phyloP scores from a whole-genome alignment of 208 protist species.

The Trypanosoma scelopori region DNA sequence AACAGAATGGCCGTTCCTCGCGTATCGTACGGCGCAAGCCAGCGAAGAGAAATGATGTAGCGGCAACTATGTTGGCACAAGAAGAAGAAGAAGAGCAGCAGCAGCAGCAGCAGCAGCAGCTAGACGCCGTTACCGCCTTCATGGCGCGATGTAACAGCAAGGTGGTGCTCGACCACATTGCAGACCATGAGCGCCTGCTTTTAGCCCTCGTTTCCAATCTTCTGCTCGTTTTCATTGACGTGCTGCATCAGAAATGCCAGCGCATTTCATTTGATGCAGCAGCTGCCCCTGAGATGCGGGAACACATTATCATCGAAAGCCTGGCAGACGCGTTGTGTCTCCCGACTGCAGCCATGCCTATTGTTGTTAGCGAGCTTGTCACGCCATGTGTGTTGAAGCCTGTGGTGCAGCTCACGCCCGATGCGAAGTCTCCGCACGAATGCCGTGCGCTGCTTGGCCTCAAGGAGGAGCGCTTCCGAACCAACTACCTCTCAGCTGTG shows the following conservation, averaged over 20 bases:
- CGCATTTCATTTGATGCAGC: constrained; percentile 28
- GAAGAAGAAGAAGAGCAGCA: constrained; percentile 8
- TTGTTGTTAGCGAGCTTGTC: constrained; percentile 70
- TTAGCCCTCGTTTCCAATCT: constrained; percentile 64
- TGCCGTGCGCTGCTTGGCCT: constrained; percentile 20
- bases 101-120: constrained; percentile 21
- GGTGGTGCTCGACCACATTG: constrained; percentile 66
- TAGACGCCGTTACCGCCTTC: constrained; percentile 55
- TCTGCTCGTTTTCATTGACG: constrained; percentile 74
- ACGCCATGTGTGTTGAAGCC: constrained; percentile 70
- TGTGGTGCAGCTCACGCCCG: constrained; percentile 38
- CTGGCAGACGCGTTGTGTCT: constrained; percentile 80
- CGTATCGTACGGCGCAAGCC: constrained; percentile 25
- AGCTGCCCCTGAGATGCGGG: constrained; percentile 31
- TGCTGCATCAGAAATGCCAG: constrained; percentile 62
- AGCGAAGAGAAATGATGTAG: neutral
- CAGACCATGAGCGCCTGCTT: constrained; percentile 74
- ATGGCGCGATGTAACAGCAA: constrained; percentile 59
- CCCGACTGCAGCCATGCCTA: constrained; percentile 58
- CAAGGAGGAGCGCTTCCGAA: constrained; percentile 43
- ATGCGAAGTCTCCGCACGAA: constrained; percentile 31
- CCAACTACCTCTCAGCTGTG: constrained; percentile 56
- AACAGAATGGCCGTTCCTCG: constrained; percentile 9
- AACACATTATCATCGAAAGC: constrained; percentile 70
- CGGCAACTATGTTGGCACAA: neutral